Evolutionary conservation across 179 eudicot species (phyloP).

Genomic region (Heliamphora pulchella): DNA sequence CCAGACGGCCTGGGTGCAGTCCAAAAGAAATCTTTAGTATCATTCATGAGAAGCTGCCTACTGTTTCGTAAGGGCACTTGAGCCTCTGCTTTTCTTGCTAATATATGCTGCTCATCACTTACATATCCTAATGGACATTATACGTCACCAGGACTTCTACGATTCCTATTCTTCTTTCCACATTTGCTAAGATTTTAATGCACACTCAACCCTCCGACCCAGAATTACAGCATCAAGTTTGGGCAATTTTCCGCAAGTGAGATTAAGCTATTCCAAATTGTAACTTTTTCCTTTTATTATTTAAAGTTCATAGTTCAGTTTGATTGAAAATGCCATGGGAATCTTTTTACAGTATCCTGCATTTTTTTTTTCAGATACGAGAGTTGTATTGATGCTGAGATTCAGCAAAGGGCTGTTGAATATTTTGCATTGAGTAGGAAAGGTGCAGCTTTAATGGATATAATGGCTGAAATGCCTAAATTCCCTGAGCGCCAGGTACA

Average conservation of each 20-base stretch:
- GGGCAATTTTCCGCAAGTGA: conserved; percentile 87
- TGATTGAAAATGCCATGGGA: not conserved
- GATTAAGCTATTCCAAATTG: conserved; percentile 13
- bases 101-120: conserved; percentile 14
- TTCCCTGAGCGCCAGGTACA: conserved; percentile 93
- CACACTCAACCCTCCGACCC: conserved; percentile 82
- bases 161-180: conserved; percentile 76
- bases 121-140: conserved; percentile 14
- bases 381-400: conserved; percentile 94
- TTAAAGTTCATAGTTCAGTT: not conserved
- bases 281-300: not conserved
- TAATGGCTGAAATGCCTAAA: conserved; percentile 99
- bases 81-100: conserved; percentile 1
- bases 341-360: conserved; percentile 1
- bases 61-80: conserved; percentile 71
- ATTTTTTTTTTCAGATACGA: conserved; percentile 62
- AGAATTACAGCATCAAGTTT: conserved; percentile 73
- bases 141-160: conserved; percentile 72
- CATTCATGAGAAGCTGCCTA: conserved; percentile 91
- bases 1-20: conserved; percentile 87
- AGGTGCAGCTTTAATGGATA: conserved; percentile 84
- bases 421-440: conserved; percentile 76
- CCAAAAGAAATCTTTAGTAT: conserved; percentile 84
- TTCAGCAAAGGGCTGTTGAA: conserved; percentile 96
- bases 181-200: conserved; percentile 96